Conservation (phyloP, 345 rosid species). For the Euclidium syriacum region DNA sequence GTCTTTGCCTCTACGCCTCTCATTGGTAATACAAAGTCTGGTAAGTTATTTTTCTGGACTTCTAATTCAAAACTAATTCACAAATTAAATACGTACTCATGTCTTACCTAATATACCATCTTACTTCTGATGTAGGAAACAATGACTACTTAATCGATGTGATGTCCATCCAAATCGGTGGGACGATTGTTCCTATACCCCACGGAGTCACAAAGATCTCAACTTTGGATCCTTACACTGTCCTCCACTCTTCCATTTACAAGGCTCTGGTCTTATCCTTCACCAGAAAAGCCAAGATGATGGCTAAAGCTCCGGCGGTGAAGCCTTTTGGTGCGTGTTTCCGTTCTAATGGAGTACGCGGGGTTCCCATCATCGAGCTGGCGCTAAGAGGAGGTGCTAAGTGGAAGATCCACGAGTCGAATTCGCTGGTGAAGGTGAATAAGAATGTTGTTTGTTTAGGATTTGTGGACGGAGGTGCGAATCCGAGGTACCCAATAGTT, state of each 20-base stretch:
- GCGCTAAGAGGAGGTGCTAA: slow-evolving; percentile 20
- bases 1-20: slow-evolving; percentile 21
- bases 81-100: no score
- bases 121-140: no score
- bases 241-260: slow-evolving; percentile 27
- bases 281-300: neutral
- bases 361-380: slow-evolving; percentile 27
- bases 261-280: slow-evolving; percentile 14
- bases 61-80: no score
- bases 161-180: slow-evolving; percentile 19
- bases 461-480: slow-evolving; percentile 41
- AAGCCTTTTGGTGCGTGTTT: slow-evolving; percentile 34
- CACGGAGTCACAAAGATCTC: slow-evolving; percentile 30
- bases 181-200: neutral
- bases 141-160: slow-evolving; percentile 29
- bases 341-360: neutral
- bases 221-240: slow-evolving; percentile 29
- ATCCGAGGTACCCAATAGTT: no score
- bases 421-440: slow-evolving; percentile 31
- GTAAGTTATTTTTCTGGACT: no score
- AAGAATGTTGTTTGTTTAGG: slow-evolving; percentile 36
- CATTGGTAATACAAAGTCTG: no score
- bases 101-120: no score
- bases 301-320: neutral
- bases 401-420: slow-evolving; percentile 33